These are phyloP conservation scores for Pythium volutum DNA, from an alignment of 352 stramenopile species.

Conservation along the genomic window DNA sequence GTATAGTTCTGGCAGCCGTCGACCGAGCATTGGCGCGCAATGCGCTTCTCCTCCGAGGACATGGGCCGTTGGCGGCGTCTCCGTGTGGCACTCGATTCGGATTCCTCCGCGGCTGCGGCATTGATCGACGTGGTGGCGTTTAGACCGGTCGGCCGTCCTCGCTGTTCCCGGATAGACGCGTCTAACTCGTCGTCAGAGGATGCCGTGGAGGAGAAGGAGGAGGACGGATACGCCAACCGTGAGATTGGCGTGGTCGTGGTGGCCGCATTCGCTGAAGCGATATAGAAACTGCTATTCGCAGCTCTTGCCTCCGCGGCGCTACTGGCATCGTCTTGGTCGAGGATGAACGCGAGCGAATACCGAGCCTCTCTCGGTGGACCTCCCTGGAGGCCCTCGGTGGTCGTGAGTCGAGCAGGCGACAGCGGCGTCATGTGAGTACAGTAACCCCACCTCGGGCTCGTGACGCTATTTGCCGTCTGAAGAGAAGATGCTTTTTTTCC, in stretches of 20 bases:
- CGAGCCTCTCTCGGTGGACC: not conserved
- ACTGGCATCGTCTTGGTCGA: not conserved
- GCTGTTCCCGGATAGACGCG: too few relatives aligned
- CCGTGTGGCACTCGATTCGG: not conserved
- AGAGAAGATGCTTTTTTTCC: not conserved
- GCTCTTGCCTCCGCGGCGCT: not conserved
- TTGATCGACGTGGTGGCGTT: too few relatives aligned
- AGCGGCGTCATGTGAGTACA: not conserved
- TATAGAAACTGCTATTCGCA: not conserved
- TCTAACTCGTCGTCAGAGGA: too few relatives aligned
- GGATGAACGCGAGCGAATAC: not conserved
- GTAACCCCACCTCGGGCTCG: not conserved
- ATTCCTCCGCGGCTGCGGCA: too few relatives aligned
- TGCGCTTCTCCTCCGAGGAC: slow-evolving; percentile 31
- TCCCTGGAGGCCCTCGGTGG: not conserved
- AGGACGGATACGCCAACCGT: not conserved
- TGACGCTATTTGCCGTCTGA: not conserved
- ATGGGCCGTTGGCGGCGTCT: not conserved
- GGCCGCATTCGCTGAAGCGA: not conserved
- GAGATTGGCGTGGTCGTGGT: not conserved
- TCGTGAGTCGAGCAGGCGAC: not conserved
- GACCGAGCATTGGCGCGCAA: slow-evolving; percentile 31
- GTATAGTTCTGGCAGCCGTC: slow-evolving; percentile 49
- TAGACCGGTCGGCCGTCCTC: too few relatives aligned
- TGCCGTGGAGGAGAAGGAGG: too few relatives aligned